Conservation (phyloP, 352 stramenopile genomes). For the Sclerospora graminicola region DNA sequence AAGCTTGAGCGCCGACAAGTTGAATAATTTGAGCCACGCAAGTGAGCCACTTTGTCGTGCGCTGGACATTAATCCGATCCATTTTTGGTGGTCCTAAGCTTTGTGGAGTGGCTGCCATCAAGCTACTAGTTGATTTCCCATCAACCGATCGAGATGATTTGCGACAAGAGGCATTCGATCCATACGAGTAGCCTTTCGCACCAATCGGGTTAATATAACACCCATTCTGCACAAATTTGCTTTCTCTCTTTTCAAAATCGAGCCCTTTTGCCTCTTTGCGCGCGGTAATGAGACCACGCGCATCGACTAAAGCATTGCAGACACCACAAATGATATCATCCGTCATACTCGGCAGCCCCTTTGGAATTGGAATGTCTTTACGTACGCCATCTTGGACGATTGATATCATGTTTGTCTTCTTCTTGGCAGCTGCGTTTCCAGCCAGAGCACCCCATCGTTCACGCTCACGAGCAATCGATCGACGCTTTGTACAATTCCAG, state of each 20-base stretch:
- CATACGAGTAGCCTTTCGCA: conserved; percentile 12
- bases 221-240: conserved; percentile 46
- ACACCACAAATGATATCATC: conserved; percentile 49
- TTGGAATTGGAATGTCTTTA: conserved; percentile 47
- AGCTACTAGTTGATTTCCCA: conserved; percentile 11
- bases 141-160: conserved; percentile 11
- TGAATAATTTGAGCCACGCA: conserved; percentile 62
- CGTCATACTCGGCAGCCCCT: conserved; percentile 33
- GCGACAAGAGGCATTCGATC: conserved; percentile 9
- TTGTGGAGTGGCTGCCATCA: conserved; percentile 9
- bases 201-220: conserved; percentile 47
- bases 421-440: conserved; percentile 27
- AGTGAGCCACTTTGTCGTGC: conserved; percentile 59
- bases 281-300: conserved; percentile 37
- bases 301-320: conserved; percentile 42
- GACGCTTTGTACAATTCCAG: conserved; percentile 69
- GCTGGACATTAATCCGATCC: conserved; percentile 71
- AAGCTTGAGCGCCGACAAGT: conserved; percentile 20
- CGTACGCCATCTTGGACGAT: conserved; percentile 45
- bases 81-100: conserved; percentile 50
- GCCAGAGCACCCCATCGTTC: conserved; percentile 6
- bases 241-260: conserved; percentile 50
- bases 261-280: conserved; percentile 36
- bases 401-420: conserved; percentile 41
- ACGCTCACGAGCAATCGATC: conserved; percentile 21